These are phyloP conservation scores for Fusarium pseudonygamai DNA, from an alignment of 2,329 filamentous ascomycete genomes.

Conservation along the genomic window DNA sequence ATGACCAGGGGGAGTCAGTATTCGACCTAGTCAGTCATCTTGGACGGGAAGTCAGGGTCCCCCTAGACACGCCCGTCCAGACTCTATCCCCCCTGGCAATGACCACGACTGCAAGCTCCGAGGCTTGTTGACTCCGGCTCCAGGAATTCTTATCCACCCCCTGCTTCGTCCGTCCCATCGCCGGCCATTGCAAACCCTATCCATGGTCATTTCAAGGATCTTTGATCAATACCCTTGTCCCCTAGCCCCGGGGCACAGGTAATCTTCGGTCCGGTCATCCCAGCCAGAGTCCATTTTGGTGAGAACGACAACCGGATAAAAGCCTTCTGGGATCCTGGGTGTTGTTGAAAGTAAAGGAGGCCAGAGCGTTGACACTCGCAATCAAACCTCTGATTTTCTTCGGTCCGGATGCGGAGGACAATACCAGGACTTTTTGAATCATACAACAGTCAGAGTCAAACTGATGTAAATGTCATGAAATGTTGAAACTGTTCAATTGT, in stretches of 20 bases:
- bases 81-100: constrained; percentile 24
- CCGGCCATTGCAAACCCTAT: constrained; percentile 32
- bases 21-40: constrained; percentile 20
- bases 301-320: constrained; percentile 36
- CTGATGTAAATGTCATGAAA: background rate
- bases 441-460: background rate
- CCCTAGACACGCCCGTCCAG: constrained; percentile 27
- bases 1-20: constrained; percentile 7
- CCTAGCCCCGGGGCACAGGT: constrained; percentile 39
- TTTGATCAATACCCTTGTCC: constrained; percentile 24
- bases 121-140: constrained; percentile 33
- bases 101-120: constrained; percentile 9
- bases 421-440: constrained; percentile 1
- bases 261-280: constrained; percentile 40
- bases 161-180: constrained; percentile 29
- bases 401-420: constrained; percentile 19
- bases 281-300: constrained; percentile 30
- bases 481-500: background rate
- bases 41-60: constrained; percentile 32
- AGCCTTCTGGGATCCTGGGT: constrained; percentile 33
- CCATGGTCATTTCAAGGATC: constrained; percentile 34
- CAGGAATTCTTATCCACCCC: constrained; percentile 41
- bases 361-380: constrained; percentile 36
- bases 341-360: constrained; percentile 11
- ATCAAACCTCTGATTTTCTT: constrained; percentile 34